Percentiles rank a stretch among this genome's conserved stretches.
These are phyloP conservation scores for Fraxinus paxiana DNA, from an alignment of 305 asterid species.

Conservation along the genomic window DNA sequence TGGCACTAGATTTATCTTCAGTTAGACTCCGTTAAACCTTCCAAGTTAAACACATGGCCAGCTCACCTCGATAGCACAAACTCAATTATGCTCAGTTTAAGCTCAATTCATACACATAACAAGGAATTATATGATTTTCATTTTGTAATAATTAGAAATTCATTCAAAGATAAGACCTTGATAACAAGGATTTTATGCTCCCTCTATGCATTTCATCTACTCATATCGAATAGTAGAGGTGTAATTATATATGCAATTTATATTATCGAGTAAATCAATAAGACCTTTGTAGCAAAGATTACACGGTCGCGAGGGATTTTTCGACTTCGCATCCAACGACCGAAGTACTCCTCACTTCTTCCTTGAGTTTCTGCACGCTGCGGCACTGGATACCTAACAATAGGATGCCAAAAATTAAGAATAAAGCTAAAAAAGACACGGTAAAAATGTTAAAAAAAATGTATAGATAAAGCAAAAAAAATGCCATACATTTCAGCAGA, in stretches of 20 bases:
- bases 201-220: neutral
- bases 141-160: neutral
- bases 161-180: neutral
- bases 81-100: neutral
- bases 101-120: neutral
- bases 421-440: neutral
- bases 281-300: constrained; percentile 78
- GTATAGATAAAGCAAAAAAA: neutral
- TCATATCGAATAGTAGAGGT: neutral
- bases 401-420: neutral
- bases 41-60: neutral
- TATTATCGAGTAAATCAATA: neutral
- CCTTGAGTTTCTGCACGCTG: constrained; percentile 78
- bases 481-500: constrained; percentile 68
- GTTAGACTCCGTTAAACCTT: neutral
- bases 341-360: constrained; percentile 75
- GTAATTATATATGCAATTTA: neutral
- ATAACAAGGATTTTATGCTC: neutral
- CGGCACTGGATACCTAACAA: constrained; percentile 79
- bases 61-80: neutral
- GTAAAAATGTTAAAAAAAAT: neutral
- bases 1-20: neutral
- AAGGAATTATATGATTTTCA: neutral
- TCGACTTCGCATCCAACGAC: constrained; percentile 38
- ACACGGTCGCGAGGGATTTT: constrained; percentile 59